Percentiles rank a stretch among this genome's conserved stretches.
Conservation (phyloP, 2,329 filamentous ascomycete species). For the Colletotrichum caudatum region DNA sequence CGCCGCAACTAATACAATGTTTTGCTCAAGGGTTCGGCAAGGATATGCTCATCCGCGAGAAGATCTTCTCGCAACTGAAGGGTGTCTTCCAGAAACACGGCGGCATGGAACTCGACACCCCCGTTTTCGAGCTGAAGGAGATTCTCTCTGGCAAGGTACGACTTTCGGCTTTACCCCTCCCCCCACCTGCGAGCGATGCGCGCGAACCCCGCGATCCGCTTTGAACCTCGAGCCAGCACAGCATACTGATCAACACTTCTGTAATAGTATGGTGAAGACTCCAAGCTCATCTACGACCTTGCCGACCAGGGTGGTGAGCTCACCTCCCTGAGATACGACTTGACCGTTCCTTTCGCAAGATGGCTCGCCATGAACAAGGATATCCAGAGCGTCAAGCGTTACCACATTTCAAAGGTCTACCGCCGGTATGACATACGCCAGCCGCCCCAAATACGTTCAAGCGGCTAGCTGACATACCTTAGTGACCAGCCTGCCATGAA, state of each 20-base stretch:
- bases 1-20: slow-evolving; percentile 31
- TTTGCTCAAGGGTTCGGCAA: slow-evolving; percentile 70
- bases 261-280: slow-evolving; percentile 75
- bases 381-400: slow-evolving; percentile 88
- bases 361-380: slow-evolving; percentile 92
- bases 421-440: slow-evolving; percentile 44
- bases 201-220: slow-evolving; percentile 36
- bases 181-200: slow-evolving; percentile 10
- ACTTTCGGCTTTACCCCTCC: slow-evolving; percentile 23
- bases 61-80: slow-evolving; percentile 81
- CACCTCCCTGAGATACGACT: slow-evolving; percentile 83
- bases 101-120: slow-evolving; percentile 82
- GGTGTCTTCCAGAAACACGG: slow-evolving; percentile 87
- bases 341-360: slow-evolving; percentile 90
- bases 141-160: slow-evolving; percentile 80
- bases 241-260: slow-evolving; percentile 13
- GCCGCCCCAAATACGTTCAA: neutral
- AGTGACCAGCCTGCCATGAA: slow-evolving; percentile 85
- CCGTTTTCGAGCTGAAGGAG: slow-evolving; percentile 87
- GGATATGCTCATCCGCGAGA: slow-evolving; percentile 84
- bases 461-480: slow-evolving; percentile 49
- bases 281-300: slow-evolving; percentile 73
- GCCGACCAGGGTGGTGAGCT: slow-evolving; percentile 87
- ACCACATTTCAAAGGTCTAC: slow-evolving; percentile 92
- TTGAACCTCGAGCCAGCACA: neutral